Percentiles rank a stretch among this genome's conserved stretches.
Evolutionary conservation across 371 early-diverging fungal genomes (phyloP).

Genomic region (Basidiobolus meristosporus): DNA sequence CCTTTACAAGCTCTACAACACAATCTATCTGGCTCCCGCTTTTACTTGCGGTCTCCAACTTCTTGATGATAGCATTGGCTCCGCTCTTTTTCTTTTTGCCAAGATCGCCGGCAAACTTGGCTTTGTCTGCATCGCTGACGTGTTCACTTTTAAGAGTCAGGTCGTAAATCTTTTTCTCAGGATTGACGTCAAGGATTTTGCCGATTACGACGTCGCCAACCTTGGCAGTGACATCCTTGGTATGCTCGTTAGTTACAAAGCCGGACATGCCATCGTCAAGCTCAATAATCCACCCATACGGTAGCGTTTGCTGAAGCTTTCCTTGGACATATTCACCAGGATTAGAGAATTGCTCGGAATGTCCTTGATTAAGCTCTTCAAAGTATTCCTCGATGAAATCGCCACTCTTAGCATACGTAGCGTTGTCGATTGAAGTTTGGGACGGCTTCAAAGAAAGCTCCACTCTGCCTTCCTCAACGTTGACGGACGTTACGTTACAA

Average conservation of each 20-base stretch:
- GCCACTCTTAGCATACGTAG: conserved; percentile 12
- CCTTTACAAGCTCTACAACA: conserved; percentile 43
- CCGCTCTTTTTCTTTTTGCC: not conserved
- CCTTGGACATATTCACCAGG: conserved; percentile 17
- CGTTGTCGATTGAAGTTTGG: conserved; percentile 8
- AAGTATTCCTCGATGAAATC: conserved; percentile 27
- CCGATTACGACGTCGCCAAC: conserved; percentile 21
- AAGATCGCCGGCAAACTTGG: not conserved
- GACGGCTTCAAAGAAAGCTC: conserved; percentile 41
- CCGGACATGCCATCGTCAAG: conserved; percentile 24
- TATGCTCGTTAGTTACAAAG: conserved; percentile 23
- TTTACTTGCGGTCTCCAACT: conserved; percentile 6
- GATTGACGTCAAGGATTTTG: conserved; percentile 43
- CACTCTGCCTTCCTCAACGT: conserved; percentile 13
- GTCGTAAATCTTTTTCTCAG: conserved; percentile 29
- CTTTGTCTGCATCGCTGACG: not conserved
- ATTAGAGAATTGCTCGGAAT: conserved; percentile 6
- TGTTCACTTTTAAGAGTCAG: conserved; percentile 17
- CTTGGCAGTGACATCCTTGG: conserved; percentile 16
- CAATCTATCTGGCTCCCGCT: no score
- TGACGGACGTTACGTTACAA: conserved; percentile 21
- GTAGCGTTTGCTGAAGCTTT: conserved; percentile 23
- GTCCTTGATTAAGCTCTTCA: conserved; percentile 12
- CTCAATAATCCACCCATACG: conserved; percentile 30
- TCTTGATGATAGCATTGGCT: not conserved